Evolutionary conservation across 306 rosid species (phyloP), one percentile per base, ranked within the genome.

Genomic region (Ziziphus jujuba): DNA sequence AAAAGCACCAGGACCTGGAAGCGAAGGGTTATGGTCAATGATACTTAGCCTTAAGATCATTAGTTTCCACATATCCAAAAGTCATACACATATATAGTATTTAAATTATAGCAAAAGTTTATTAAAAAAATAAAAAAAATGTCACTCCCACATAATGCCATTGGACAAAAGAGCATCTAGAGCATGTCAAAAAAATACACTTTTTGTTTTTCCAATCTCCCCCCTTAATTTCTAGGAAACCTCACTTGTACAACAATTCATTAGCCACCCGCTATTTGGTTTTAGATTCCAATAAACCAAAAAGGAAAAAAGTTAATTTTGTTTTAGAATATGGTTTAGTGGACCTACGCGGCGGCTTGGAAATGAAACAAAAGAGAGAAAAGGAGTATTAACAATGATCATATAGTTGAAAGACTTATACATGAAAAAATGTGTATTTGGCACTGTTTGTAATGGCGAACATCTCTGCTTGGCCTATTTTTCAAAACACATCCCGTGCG

Each of bases 321-420:
- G 16, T n/a, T 63, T 55, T 19, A 51, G 28, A 34, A 11, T 20
- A 23, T 56, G 20, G 40, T 56, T 22, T 4, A 67, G 71, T 57
- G 78, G 62, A 28, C 25, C 24, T 55, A 50, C 64, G 80, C 74
- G 77, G 77, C 77, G 54, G 56, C 49, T 60, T 31, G 80, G 47
- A 75, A 61, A 21, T 57, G 80, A 51, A 59, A n/a, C n/a, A n/a
- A 59, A 45, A 14, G n/a, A 45, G 5, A 64, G 19, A n/a, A n/a
- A n/a, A n/a, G n/a, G n/a, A n/a, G 49, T 47, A 3, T 22, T 8
- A 47, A 7, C 11, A 15, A 13, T 47, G 24, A 50, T 65, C 14
- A 8, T 31, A 17, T 10, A 16, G 25, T 6, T 40, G 25, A 65
- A 1, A 4, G 51, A 19, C 21, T 40, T 12, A n/a, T 40, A 40